A percentile compares a stretch with the other conserved stretches of the same genome.
phyloP scores from a whole-genome alignment of 2,329 filamentous ascomycete genomes.

The Cercospora sesami region DNA sequence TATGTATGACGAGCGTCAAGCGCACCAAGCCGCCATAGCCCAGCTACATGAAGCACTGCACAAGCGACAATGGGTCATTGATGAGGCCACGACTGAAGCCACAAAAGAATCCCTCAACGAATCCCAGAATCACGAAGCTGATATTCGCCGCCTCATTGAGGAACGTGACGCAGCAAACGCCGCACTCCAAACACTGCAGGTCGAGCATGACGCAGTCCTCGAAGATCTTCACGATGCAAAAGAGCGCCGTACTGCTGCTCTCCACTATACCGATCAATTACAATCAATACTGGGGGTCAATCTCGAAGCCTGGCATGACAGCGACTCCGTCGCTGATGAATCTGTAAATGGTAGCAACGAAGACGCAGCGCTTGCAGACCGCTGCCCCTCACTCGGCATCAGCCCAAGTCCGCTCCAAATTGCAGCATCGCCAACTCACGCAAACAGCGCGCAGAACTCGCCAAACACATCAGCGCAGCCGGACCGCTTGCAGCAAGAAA shows the following conservation, averaged over 20 bases:
- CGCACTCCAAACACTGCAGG: not conserved
- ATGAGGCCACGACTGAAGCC: not conserved
- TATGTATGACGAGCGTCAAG: not conserved
- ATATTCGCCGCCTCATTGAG: not conserved
- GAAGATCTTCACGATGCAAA: not conserved
- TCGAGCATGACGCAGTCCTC: not conserved
- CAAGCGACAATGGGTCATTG: not conserved
- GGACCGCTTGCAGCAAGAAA: not conserved
- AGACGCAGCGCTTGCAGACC: not conserved
- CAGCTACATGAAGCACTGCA: not conserved
- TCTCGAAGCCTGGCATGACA: not conserved
- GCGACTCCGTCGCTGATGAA: not conserved
- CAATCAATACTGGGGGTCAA: not conserved
- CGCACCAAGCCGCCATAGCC: not conserved
- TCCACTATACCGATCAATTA: not conserved
- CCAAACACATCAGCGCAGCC: not conserved
- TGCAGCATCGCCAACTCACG: not conserved
- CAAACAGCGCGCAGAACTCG: not conserved
- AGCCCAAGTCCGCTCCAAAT: not conserved
- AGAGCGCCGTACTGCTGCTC: not conserved
- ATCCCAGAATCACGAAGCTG: not conserved
- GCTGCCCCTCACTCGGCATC: not conserved
- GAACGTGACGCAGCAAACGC: not conserved
- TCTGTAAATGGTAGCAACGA: not conserved
- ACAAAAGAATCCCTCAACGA: not conserved